Percentiles rank a stretch among this genome's conserved stretches.
Conservation (phyloP, 495 filamentous ascomycete genomes). For the Hypomontagnella submonticulosa region DNA sequence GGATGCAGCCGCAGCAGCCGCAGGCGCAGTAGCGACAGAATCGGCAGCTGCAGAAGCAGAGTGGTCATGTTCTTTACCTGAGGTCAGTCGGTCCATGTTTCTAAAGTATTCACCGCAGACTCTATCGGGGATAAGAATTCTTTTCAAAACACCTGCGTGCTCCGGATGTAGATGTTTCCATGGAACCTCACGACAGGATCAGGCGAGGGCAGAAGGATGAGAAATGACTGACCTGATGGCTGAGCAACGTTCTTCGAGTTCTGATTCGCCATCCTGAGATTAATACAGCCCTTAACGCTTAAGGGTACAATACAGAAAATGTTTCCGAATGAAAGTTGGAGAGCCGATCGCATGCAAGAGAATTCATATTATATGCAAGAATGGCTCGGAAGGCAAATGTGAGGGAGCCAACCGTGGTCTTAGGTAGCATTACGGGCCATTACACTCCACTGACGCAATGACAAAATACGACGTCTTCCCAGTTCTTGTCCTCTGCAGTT, state of each 20-base stretch:
- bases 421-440: slow-evolving; percentile 18
- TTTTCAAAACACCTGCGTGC: slow-evolving; percentile 32
- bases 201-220: slow-evolving; percentile 15
- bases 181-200: slow-evolving; percentile 35
- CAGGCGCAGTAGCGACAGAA: slow-evolving; percentile 16
- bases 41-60: slow-evolving; percentile 24
- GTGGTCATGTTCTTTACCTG: slow-evolving; percentile 23
- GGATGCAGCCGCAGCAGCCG: slow-evolving; percentile 2
- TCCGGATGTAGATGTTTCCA: slow-evolving; percentile 35
- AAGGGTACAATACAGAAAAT: slow-evolving; percentile 40
- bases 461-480: slow-evolving; percentile 17
- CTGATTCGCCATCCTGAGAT: slow-evolving; percentile 42
- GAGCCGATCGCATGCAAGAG: slow-evolving; percentile 40
- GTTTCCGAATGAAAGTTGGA: slow-evolving; percentile 42
- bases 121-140: slow-evolving; percentile 16
- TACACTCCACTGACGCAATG: slow-evolving; percentile 16
- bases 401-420: slow-evolving; percentile 41
- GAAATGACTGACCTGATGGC: slow-evolving; percentile 41
- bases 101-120: slow-evolving; percentile 15
- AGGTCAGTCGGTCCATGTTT: slow-evolving; percentile 30
- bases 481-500: slow-evolving; percentile 21
- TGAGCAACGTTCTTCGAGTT: slow-evolving; percentile 31
- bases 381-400: slow-evolving; percentile 29
- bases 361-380: slow-evolving; percentile 41
- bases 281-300: slow-evolving; percentile 21